Evolutionary conservation across 495 filamentous ascomycete species (phyloP).

Genomic region (Annulohypoxylon nitens): DNA sequence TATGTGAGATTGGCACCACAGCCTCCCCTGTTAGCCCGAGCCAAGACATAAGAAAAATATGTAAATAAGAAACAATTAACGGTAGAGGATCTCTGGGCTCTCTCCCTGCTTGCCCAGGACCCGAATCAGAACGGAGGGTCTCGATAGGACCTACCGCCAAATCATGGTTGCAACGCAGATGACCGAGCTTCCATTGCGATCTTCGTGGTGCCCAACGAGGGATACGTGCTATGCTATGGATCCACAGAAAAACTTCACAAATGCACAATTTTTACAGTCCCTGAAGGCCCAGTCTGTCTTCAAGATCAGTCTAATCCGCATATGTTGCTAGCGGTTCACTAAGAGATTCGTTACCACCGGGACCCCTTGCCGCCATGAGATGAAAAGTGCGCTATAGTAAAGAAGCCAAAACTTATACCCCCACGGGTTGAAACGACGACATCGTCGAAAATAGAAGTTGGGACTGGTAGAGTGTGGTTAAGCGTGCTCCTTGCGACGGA

Average conservation of each 20-base stretch:
- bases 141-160: slow-evolving; percentile 30
- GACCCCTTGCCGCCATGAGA: slow-evolving; percentile 6
- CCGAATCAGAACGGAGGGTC: slow-evolving; percentile 44
- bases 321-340: slow-evolving; percentile 8
- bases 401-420: not conserved
- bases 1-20: slow-evolving; percentile 41
- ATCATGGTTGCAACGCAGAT: slow-evolving; percentile 20
- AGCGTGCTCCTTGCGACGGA: slow-evolving; percentile 10
- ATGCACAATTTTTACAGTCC: slow-evolving; percentile 25
- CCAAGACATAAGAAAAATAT: slow-evolving; percentile 45
- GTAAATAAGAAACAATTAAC: slow-evolving; percentile 44
- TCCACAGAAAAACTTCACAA: slow-evolving; percentile 36
- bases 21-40: slow-evolving; percentile 36
- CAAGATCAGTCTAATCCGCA: slow-evolving; percentile 24
- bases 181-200: slow-evolving; percentile 47
- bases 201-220: slow-evolving; percentile 44
- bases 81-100: slow-evolving; percentile 24
- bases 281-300: not conserved
- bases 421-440: slow-evolving; percentile 33
- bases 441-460: slow-evolving; percentile 42
- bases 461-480: slow-evolving; percentile 12
- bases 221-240: slow-evolving; percentile 16
- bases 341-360: slow-evolving; percentile 1
- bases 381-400: not conserved
- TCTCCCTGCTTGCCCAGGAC: slow-evolving; percentile 16